phyloP scores from a whole-genome alignment of 495 filamentous ascomycete species.

The Evernia prunastri region DNA sequence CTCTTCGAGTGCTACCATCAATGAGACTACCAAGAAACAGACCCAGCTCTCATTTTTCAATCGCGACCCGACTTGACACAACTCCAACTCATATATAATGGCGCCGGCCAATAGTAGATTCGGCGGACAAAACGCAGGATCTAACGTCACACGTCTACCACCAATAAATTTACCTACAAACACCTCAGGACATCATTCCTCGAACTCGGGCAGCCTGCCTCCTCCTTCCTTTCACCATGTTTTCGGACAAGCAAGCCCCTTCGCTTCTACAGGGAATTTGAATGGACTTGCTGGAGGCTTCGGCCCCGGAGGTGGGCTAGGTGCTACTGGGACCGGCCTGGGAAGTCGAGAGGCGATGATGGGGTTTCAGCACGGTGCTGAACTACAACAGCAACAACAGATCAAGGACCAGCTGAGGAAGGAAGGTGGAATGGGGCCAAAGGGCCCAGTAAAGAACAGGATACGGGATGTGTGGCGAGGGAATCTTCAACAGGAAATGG shows the following conservation, averaged over 20 bases:
- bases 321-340: slow-evolving; percentile 70
- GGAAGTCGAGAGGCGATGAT: slow-evolving; percentile 85
- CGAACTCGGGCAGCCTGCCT: slow-evolving; percentile 50
- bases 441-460: slow-evolving; percentile 53
- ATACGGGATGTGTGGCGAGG: slow-evolving; percentile 94
- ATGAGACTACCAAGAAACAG: slow-evolving; percentile 11
- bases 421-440: slow-evolving; percentile 36
- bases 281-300: slow-evolving; percentile 55
- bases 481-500: slow-evolving; percentile 89
- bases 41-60: not conserved
- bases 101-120: slow-evolving; percentile 50
- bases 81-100: slow-evolving; percentile 40
- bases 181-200: slow-evolving; percentile 34
- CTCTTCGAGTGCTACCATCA: not conserved
- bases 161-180: slow-evolving; percentile 30
- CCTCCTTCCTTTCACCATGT: slow-evolving; percentile 53
- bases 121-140: slow-evolving; percentile 41
- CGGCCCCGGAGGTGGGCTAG: slow-evolving; percentile 46
- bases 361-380: slow-evolving; percentile 70
- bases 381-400: slow-evolving; percentile 57
- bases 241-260: slow-evolving; percentile 56
- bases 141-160: slow-evolving; percentile 47
- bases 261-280: slow-evolving; percentile 51
- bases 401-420: slow-evolving; percentile 45
- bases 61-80: slow-evolving; percentile 14